Evolutionary conservation across 768 basidiomycete genomes (phyloP), one percentile per base, ranked within the genome.

Genomic region (Rhizopogon sp.): DNA sequence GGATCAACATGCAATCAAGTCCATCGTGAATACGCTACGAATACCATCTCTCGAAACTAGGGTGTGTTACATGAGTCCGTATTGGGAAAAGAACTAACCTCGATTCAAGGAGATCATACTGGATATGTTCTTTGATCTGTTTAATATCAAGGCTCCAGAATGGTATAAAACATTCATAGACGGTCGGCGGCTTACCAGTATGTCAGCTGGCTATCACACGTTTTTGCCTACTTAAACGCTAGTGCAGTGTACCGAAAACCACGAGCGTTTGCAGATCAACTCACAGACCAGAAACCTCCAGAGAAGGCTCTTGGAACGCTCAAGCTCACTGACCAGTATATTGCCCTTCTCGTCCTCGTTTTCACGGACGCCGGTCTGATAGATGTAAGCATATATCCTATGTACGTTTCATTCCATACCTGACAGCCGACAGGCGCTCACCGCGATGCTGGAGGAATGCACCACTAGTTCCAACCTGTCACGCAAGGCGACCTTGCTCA

Each of bases 131-230:
- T 98, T 98, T 63, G 90, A 92, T 57, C 77, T 95, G 16, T 74
- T 99, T 17, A 91, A 93, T 54, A 95, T 98, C 70, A 91, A 91
- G 67, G 81, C 89, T 0, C 90, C 93, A 1, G 88, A 88, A 43
- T 98, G 95, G 93, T 91, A 92, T 66, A 82, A 92, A 62, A 88
- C 91, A 0, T 98, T 96, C 64, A 87, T 97, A 37, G 88, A 88
- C 54, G 94, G 93, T 10, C 83, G 90, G 46, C 79, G 94, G 29
- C 71, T 97, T 52, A 96, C 93, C 2, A 88, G 94, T 94, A 64
- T 57, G 85, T 62, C 44, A n/a, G 39, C 28, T 39, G 46, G 22
- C 28, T 17, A 17, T 58, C 55, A 4, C 5, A 3, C 22, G 43
- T 39, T 54, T 22, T n/a, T 35, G 22, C n/a, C 31, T 35, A 43